Percentiles rank a stretch among this genome's conserved stretches.
Evolutionary conservation across 2,329 filamentous ascomycete genomes (phyloP).

Genomic region (Pestalotiopsis sp.): DNA sequence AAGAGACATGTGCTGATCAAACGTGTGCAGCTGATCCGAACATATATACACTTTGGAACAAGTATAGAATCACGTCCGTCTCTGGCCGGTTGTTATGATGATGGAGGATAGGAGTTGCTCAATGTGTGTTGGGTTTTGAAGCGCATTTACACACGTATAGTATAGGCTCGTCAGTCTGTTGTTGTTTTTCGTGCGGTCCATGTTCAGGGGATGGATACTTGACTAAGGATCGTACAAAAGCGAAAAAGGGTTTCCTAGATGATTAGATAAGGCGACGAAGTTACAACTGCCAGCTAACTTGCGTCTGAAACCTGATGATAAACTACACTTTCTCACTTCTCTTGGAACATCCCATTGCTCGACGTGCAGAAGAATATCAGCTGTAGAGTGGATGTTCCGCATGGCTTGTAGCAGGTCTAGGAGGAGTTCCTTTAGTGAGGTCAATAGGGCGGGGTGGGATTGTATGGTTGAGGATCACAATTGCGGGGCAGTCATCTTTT

Average conservation of each 20-base stretch:
- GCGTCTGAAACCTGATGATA: background rate
- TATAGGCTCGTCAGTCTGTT: background rate
- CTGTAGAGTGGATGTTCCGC: too few relatives aligned
- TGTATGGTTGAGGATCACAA: too few relatives aligned
- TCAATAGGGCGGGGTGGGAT: too few relatives aligned
- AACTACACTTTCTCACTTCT: background rate
- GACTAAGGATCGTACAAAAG: conserved; percentile 1
- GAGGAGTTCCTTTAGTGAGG: too few relatives aligned
- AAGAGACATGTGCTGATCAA: background rate
- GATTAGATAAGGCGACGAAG: background rate
- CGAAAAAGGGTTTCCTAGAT: conserved; percentile 5
- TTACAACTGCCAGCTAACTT: background rate
- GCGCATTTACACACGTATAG: conserved; percentile 2
- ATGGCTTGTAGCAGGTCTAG: too few relatives aligned
- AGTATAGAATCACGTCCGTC: background rate
- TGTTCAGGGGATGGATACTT: background rate
- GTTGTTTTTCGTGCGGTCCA: background rate
- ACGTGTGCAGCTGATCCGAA: conserved; percentile 1
- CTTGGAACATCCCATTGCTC: too few relatives aligned
- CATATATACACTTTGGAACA: background rate
- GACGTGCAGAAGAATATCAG: too few relatives aligned
- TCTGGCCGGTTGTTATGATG: background rate
- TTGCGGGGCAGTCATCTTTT: too few relatives aligned
- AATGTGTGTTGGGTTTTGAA: background rate
- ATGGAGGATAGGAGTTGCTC: background rate